phyloP scores from a whole-genome alignment of 1,284 basidiomycete genomes.

The Volvariella surrecta region DNA sequence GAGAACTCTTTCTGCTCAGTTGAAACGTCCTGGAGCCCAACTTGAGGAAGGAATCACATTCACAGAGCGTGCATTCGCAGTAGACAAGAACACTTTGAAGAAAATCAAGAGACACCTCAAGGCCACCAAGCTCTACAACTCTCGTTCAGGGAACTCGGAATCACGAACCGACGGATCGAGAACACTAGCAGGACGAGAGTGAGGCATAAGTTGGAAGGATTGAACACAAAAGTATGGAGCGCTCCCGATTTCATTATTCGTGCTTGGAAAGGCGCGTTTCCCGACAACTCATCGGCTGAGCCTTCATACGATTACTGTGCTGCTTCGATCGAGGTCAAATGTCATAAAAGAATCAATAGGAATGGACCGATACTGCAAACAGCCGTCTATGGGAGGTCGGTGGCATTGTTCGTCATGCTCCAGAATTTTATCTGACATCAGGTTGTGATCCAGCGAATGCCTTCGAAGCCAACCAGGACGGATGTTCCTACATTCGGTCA shows the following conservation, averaged over 20 bases:
- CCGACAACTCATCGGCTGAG: not conserved
- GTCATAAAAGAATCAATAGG: not conserved
- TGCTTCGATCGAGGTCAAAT: not conserved
- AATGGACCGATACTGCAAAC: not conserved
- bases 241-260: not conserved
- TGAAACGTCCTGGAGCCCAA: too few relatives aligned
- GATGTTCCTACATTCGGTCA: not conserved
- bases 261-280: not conserved
- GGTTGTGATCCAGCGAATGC: not conserved
- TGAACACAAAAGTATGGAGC: not conserved
- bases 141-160: not conserved
- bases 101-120: not conserved
- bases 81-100: too few relatives aligned
- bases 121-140: not conserved
- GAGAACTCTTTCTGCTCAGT: too few relatives aligned
- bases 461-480: not conserved
- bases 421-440: not conserved
- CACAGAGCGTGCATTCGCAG: too few relatives aligned
- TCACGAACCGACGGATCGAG: not conserved
- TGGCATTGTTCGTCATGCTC: not conserved
- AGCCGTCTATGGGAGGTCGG: not conserved
- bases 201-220: not conserved
- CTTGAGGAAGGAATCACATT: too few relatives aligned
- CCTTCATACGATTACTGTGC: not conserved
- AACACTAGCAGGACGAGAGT: not conserved